A percentile compares a stretch with the other conserved stretches of the same genome.
phyloP scores from a whole-genome alignment of 176 grass and related monocot genomes.

The Oryza brachyantha region DNA sequence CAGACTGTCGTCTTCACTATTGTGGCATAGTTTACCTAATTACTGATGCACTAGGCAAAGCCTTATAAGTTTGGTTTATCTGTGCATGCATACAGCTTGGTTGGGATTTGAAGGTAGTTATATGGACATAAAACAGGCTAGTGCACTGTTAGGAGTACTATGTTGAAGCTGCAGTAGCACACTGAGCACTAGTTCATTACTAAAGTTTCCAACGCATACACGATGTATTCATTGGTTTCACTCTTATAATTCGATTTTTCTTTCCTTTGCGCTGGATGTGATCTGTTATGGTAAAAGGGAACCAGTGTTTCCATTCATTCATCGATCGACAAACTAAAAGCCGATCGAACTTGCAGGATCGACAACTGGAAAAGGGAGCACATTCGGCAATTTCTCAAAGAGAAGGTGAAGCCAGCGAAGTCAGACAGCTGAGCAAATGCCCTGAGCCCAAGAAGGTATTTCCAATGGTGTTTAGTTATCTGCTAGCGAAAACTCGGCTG shows the following conservation, averaged over 20 bases:
- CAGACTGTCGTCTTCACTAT: background rate
- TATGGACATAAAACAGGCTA: background rate
- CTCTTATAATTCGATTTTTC: background rate
- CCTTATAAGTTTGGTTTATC: background rate
- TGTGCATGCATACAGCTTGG: background rate
- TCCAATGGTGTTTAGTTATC: background rate
- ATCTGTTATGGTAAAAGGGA: background rate
- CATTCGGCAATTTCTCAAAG: conserved; percentile 79
- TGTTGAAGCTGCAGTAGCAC: background rate
- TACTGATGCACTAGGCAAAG: background rate
- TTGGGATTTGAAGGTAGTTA: background rate
- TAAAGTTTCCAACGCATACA: background rate
- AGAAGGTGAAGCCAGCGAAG: conserved; percentile 70
- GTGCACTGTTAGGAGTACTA: background rate
- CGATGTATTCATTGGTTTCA: background rate
- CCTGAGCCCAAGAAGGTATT: background rate
- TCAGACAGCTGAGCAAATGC: conserved; percentile 31
- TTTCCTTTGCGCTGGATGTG: background rate
- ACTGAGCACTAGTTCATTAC: background rate
- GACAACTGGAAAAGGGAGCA: conserved; percentile 99
- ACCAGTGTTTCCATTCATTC: background rate
- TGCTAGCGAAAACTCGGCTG: background rate
- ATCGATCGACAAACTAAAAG: conserved; percentile 3
- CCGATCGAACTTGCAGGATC: conserved; percentile 51
- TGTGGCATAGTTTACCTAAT: background rate